Evolutionary conservation across 2,329 filamentous ascomycete species (phyloP).

Genomic region (Alternaria triticimaculans): DNA sequence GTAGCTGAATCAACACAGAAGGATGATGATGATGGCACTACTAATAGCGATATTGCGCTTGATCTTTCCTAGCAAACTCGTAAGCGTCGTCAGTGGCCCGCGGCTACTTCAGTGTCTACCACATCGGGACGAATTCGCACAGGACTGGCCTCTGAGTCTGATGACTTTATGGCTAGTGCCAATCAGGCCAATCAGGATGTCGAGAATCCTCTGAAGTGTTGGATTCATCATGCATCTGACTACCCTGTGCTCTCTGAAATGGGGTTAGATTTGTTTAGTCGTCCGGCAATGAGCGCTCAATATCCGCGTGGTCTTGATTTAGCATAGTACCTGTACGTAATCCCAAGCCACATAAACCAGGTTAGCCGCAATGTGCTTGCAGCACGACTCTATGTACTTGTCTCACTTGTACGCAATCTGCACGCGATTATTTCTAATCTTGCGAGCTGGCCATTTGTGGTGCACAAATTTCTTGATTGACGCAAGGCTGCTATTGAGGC

Average conservation of each 20-base stretch:
- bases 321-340: too few species aligned
- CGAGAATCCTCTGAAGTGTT: constrained; percentile 3
- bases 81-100: too few species aligned
- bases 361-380: background rate
- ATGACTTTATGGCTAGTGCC: too few species aligned
- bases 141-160: too few species aligned
- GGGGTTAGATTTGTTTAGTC: constrained; percentile 7
- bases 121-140: too few species aligned
- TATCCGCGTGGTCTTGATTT: too few species aligned
- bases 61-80: too few species aligned
- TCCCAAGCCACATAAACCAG: too few species aligned
- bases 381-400: background rate
- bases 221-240: background rate
- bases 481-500: background rate
- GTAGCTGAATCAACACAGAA: background rate
- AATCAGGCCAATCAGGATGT: too few species aligned
- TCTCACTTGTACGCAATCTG: background rate
- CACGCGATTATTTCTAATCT: background rate
- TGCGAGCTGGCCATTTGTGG: background rate
- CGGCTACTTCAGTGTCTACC: too few species aligned
- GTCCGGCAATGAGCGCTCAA: background rate
- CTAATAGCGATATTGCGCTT: background rate
- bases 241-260: constrained; percentile 5
- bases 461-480: background rate
- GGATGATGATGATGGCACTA: background rate